Conservation (phyloP, 305 asterid species). For the Fraxinus albicans region DNA sequence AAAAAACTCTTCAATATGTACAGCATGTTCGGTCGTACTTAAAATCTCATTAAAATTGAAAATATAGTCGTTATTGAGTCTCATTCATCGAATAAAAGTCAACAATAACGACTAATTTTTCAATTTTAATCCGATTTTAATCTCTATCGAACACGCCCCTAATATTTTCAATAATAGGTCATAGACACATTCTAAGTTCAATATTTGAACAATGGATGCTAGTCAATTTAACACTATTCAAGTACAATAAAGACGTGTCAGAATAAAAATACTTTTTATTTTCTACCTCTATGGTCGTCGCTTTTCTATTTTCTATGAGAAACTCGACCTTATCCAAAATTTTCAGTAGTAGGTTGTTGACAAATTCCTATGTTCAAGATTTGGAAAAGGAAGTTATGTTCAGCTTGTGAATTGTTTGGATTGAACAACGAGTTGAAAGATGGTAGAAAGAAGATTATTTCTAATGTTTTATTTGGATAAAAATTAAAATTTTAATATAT, state of each 20-base stretch:
- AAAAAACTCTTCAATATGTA: neutral
- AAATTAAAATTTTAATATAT: too few relatives aligned
- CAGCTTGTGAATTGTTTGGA: too few relatives aligned
- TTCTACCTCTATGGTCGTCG: neutral
- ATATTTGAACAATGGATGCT: neutral
- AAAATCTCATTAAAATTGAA: too few relatives aligned
- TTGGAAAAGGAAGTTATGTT: neutral
- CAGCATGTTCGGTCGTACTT: too few relatives aligned
- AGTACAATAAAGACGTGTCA: too few relatives aligned
- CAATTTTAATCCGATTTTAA: too few relatives aligned
- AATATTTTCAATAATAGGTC: neutral
- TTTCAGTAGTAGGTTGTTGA: neutral
- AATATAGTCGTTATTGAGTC: too few relatives aligned
- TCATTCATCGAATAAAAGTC: too few relatives aligned
- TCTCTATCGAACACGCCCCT: too few relatives aligned
- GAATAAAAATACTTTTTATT: too few relatives aligned
- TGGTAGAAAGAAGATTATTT: neutral
- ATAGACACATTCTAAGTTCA: neutral
- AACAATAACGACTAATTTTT: too few relatives aligned
- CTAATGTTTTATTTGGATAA: neutral
- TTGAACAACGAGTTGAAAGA: neutral
- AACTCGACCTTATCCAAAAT: too few relatives aligned
- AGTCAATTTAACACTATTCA: neutral
- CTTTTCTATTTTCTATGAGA: neutral
- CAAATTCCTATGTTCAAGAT: neutral